phyloP scores from a whole-genome alignment of 768 basidiomycete species.

The Suillus luteus region DNA sequence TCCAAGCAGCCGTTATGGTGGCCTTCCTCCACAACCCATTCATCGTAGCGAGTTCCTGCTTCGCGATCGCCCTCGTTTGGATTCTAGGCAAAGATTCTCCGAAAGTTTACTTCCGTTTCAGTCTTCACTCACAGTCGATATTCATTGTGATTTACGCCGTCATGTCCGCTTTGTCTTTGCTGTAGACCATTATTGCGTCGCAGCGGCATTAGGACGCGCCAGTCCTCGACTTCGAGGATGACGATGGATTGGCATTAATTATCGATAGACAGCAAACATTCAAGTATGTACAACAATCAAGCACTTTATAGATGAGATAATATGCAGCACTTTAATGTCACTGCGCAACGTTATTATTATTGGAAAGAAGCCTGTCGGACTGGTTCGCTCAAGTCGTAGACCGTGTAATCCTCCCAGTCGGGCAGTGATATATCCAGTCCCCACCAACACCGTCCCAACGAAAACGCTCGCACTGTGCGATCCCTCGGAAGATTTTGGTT shows the following conservation, averaged over 20 bases:
- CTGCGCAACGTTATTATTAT: background rate
- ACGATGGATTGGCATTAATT: too few relatives aligned
- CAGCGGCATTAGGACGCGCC: too few relatives aligned
- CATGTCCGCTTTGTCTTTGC: background rate
- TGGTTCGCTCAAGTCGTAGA: background rate
- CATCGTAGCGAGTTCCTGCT: background rate
- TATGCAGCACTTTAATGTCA: background rate
- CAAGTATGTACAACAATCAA: too few relatives aligned
- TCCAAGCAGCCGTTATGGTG: background rate
- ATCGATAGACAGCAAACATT: too few relatives aligned
- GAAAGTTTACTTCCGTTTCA: too few relatives aligned
- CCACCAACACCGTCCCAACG: background rate
- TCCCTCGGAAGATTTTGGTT: too few relatives aligned
- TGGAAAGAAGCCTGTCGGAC: background rate
- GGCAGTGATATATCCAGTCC: background rate
- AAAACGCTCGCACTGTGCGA: too few relatives aligned
- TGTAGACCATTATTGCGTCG: background rate
- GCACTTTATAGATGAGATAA: too few relatives aligned
- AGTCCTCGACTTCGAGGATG: too few relatives aligned
- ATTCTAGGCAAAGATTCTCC: too few relatives aligned
- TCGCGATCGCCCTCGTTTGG: background rate
- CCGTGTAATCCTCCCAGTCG: too few relatives aligned
- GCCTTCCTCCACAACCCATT: background rate
- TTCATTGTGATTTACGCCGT: background rate
- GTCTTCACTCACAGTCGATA: too few relatives aligned